These are phyloP conservation scores for Erodium chrysanthum DNA, from an alignment of 441 rosid genomes.

Conservation along the genomic window DNA sequence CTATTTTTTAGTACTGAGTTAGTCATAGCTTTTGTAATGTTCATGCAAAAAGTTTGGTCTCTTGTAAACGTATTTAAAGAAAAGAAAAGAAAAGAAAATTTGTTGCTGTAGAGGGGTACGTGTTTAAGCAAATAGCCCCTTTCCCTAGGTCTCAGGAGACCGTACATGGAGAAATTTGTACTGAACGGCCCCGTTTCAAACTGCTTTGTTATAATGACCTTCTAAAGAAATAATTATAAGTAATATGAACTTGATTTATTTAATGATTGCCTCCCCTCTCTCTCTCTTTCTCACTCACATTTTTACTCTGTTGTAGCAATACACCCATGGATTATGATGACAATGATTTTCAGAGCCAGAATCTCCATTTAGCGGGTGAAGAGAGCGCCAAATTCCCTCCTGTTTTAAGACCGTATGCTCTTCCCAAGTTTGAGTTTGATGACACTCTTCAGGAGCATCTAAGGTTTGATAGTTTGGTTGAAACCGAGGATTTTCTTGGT, in stretches of 20 bases:
- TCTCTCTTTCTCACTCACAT: background rate
- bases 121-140: background rate
- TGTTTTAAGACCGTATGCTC: slow-evolving; percentile 63
- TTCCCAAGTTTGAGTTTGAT: slow-evolving; percentile 91
- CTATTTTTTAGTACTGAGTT: background rate
- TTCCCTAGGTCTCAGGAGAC: background rate
- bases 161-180: background rate
- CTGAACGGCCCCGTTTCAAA: background rate
- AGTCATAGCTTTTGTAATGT: too few relatives aligned
- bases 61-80: background rate
- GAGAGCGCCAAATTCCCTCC: slow-evolving; percentile 69
- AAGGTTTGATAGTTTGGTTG: slow-evolving; percentile 83
- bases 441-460: slow-evolving; percentile 64
- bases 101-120: background rate
- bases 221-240: background rate
- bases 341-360: slow-evolving; percentile 90
- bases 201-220: background rate
- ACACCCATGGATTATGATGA: slow-evolving; percentile 99
- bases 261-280: background rate
- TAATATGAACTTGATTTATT: background rate
- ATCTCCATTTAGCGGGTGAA: slow-evolving; percentile 88
- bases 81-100: background rate
- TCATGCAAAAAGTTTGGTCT: background rate
- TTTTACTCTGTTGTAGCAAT: slow-evolving; percentile 38
- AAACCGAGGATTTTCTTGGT: slow-evolving; percentile 85